Conservation (phyloP, 192 early-diverging fungal species). For the Jimgerdemannia lactiflua region DNA sequence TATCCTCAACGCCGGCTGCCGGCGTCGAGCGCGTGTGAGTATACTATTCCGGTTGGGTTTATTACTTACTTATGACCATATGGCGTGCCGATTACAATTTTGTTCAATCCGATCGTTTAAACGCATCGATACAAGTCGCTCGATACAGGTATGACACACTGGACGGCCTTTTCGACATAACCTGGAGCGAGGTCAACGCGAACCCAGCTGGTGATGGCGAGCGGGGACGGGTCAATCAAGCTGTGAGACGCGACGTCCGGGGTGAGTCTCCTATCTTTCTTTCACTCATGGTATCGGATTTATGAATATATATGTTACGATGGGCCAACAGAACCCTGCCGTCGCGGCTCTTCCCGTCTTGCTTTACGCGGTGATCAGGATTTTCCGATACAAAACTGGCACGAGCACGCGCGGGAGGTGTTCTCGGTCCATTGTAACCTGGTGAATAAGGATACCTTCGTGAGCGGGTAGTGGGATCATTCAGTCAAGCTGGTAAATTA, state of each 20-base stretch:
- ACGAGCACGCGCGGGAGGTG: constrained; percentile 92
- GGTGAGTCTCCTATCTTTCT: constrained; percentile 45
- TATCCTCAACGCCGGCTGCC: constrained; percentile 55
- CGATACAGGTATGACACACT: constrained; percentile 89
- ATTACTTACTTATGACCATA: no score
- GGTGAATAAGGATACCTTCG: constrained; percentile 82
- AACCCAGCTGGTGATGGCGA: constrained; percentile 87
- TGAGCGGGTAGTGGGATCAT: constrained; percentile 94
- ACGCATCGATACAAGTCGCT: constrained; percentile 83
- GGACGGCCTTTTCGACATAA: constrained; percentile 92
- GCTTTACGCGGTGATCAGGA: constrained; percentile 7
- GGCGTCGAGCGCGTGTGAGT: constrained; percentile 64
- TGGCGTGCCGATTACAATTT: constrained; percentile 75
- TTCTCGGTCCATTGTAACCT: constrained; percentile 96
- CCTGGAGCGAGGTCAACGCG: constrained; percentile 96
- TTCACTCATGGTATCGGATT: no score
- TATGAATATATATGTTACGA: no score
- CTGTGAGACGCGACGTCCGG: constrained; percentile 87
- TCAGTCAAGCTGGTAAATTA: constrained; percentile 82
- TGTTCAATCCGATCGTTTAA: constrained; percentile 66
- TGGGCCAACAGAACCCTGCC: no score
- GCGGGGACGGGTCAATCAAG: constrained; percentile 95
- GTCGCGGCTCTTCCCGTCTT: no score
- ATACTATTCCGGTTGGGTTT: no score
- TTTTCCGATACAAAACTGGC: constrained; percentile 87